These are phyloP conservation scores for Tetracentron sinense DNA, from an alignment of 164 flowering plant genomes.

Conservation along the genomic window DNA sequence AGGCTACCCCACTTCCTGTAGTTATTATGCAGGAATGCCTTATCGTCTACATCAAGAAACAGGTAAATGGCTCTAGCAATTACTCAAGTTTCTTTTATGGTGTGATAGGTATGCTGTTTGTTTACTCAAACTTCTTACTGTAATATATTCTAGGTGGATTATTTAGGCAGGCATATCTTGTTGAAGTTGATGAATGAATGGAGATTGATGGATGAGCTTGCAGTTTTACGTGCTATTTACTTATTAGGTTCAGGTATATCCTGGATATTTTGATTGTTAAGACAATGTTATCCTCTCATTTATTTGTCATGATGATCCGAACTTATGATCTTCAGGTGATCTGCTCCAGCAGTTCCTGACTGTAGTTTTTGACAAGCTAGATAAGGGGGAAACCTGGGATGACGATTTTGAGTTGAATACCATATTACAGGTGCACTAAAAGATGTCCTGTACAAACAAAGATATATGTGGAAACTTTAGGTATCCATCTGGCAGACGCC, in stretches of 20 bases:
- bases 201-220: constrained; percentile 95
- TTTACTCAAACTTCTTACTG: not conserved
- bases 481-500: not conserved
- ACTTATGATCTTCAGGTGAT: constrained; percentile 58
- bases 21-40: constrained; percentile 91
- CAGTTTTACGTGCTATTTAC: constrained; percentile 82
- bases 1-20: constrained; percentile 65
- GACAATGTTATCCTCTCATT: not conserved
- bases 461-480: not conserved
- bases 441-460: not conserved
- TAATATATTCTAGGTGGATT: constrained; percentile 62
- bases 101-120: not conserved
- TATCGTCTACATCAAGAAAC: constrained; percentile 63
- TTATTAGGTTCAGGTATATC: constrained; percentile 86
- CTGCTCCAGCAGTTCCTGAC: constrained; percentile 87
- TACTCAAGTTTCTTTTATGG: not conserved
- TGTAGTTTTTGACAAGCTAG: constrained; percentile 75
- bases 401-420: constrained; percentile 97
- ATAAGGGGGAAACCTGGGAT: constrained; percentile 82
- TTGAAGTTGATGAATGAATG: constrained; percentile 83
- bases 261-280: not conserved
- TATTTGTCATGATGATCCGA: constrained; percentile 2
- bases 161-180: constrained; percentile 69
- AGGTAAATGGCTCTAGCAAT: constrained; percentile 38
- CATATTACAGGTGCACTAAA: constrained; percentile 65